Conservation (phyloP, 371 early-diverging fungal species). For the Racocetra persica region DNA sequence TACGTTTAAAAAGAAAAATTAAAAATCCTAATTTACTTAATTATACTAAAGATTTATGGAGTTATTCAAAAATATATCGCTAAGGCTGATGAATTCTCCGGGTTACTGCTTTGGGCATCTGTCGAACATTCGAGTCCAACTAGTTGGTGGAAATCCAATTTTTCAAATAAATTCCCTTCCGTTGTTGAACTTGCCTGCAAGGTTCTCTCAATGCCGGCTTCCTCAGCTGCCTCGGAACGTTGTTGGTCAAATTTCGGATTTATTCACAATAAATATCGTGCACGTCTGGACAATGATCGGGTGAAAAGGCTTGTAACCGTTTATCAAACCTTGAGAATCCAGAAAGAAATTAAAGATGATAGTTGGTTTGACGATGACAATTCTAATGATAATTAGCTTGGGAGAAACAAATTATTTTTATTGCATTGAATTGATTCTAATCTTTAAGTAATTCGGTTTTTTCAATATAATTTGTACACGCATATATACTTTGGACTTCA, state of each 20-base stretch:
- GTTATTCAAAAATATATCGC: background rate
- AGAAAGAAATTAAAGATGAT: background rate
- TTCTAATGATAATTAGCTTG: too few species aligned
- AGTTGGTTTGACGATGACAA: too few species aligned
- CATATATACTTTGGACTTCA: too few species aligned
- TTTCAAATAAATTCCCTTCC: background rate
- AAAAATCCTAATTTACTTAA: background rate
- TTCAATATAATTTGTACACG: too few species aligned
- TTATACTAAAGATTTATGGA: conserved; percentile 2
- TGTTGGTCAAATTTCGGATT: background rate
- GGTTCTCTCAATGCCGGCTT: background rate
- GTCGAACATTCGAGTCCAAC: background rate
- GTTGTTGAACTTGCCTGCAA: too few species aligned
- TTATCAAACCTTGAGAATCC: background rate
- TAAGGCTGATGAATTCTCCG: conserved; percentile 7
- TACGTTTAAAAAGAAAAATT: too few species aligned
- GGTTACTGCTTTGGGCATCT: background rate
- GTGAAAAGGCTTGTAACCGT: background rate
- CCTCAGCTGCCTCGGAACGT: background rate
- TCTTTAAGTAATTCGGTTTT: too few species aligned
- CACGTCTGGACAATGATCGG: background rate
- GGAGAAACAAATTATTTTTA: too few species aligned
- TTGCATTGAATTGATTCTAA: too few species aligned
- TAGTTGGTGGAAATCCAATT: conserved; percentile 4
- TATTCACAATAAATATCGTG: too few species aligned